phyloP scores from a whole-genome alignment of 176 grass and related monocot genomes.

The Themeda triandra region DNA sequence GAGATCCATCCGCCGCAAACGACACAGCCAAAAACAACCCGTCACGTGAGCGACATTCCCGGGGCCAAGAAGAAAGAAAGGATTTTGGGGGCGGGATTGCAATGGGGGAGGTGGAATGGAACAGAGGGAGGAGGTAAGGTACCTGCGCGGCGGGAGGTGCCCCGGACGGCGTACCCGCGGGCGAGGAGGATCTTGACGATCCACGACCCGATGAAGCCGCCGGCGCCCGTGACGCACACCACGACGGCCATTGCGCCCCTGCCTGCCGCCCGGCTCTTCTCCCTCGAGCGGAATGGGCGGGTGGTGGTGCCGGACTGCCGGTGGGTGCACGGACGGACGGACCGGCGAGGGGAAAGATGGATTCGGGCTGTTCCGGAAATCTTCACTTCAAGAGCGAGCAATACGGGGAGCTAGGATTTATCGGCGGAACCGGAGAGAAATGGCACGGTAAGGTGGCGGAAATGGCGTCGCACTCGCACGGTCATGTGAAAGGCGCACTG shows the following conservation, averaged over 20 bases:
- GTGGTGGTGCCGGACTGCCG: background rate
- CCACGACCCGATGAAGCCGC: slow-evolving; percentile 66
- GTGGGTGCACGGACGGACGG: background rate
- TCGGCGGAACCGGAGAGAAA: background rate
- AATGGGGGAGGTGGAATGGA: no score
- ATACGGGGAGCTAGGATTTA: background rate
- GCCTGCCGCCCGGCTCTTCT: background rate
- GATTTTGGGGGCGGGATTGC: no score
- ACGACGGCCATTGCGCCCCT: slow-evolving; percentile 20
- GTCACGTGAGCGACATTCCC: background rate
- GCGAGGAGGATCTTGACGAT: slow-evolving; percentile 62
- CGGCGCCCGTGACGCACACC: slow-evolving; percentile 65
- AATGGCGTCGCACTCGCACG: background rate
- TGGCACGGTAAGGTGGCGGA: background rate
- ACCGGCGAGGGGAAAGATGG: background rate
- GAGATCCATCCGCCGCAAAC: background rate
- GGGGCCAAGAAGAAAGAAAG: background rate
- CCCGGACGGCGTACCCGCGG: slow-evolving; percentile 55
- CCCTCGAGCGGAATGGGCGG: background rate
- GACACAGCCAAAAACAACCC: background rate
- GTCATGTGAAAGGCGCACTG: slow-evolving; percentile 8
- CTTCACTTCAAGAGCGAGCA: background rate
- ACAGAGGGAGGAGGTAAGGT: background rate
- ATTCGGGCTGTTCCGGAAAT: background rate
- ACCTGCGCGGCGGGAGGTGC: slow-evolving; percentile 53